These are phyloP conservation scores for Brachypodium distachyon DNA, from an alignment of 202 grass and related monocot genomes.

Conservation along the genomic window DNA sequence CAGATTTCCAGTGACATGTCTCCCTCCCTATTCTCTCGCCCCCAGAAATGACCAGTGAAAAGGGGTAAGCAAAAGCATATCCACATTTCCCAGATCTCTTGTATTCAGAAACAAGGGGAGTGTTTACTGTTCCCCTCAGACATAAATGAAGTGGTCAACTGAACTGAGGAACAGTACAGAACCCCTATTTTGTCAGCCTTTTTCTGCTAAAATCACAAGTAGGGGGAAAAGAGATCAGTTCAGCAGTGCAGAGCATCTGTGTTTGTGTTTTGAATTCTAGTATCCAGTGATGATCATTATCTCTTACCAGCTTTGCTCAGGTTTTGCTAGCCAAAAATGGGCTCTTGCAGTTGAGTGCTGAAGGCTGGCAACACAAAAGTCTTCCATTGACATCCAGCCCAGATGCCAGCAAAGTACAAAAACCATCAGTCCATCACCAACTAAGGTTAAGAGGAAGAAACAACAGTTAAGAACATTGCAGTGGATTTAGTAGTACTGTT, in stretches of 20 bases:
- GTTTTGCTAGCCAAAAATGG: neutral
- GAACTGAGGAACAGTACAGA: neutral
- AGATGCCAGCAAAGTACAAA: neutral
- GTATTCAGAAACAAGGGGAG: neutral
- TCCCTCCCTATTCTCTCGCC: neutral
- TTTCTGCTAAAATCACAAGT: neutral
- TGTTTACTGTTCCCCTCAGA: neutral
- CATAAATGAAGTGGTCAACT: neutral
- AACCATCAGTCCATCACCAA: neutral
- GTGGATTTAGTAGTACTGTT: neutral
- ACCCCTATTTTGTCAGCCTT: neutral
- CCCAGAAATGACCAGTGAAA: neutral
- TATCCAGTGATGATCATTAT: neutral
- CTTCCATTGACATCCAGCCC: neutral
- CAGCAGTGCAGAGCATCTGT: neutral
- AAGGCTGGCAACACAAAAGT: neutral
- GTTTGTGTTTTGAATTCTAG: neutral
- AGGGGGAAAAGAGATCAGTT: neutral
- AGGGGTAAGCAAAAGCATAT: neutral
- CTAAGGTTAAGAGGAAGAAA: neutral
- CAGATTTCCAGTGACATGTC: conserved; percentile 7
- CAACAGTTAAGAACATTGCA: neutral
- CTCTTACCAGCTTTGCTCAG: neutral
- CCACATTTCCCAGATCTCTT: neutral
- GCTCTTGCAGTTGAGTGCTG: neutral